Evolutionary conservation across 805 yeast species (phyloP).

Genomic region (Candida ortonii): DNA sequence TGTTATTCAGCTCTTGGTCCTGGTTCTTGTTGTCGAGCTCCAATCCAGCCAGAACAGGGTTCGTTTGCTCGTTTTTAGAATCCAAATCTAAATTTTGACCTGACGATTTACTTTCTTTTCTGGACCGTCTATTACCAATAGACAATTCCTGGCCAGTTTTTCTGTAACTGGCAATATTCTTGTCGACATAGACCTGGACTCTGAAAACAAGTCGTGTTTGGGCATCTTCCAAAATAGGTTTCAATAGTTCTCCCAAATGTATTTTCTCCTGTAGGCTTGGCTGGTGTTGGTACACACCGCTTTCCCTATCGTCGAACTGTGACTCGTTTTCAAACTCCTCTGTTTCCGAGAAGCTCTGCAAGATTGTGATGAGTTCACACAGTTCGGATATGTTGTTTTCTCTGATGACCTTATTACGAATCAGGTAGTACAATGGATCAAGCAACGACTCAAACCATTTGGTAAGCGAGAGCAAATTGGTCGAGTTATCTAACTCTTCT

Average conservation of each 20-base stretch:
- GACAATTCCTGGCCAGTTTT: conserved; percentile 69
- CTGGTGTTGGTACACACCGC: conserved; percentile 21
- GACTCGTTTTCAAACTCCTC: conserved; percentile 38
- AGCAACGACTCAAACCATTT: conserved; percentile 61
- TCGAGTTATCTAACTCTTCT: conserved; percentile 24
- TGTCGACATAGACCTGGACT: conserved; percentile 69
- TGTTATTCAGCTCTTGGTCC: no score
- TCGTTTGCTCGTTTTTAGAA: background rate
- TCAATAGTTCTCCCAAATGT: conserved; percentile 51
- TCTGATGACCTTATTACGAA: conserved; percentile 64
- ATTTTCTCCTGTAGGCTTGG: conserved; percentile 15
- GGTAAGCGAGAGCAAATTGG: conserved; percentile 39
- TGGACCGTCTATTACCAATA: conserved; percentile 43
- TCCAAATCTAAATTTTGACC: no score
- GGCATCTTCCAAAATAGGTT: conserved; percentile 69
- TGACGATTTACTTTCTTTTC: conserved; percentile 4
- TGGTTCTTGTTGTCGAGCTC: background rate
- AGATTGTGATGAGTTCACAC: conserved; percentile 70
- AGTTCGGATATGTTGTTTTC: conserved; percentile 66
- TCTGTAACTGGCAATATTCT: conserved; percentile 60
- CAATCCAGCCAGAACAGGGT: background rate
- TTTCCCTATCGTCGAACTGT: conserved; percentile 14
- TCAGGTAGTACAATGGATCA: conserved; percentile 73
- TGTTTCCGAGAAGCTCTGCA: conserved; percentile 64
- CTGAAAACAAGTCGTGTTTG: conserved; percentile 81